These are phyloP conservation scores for Botrytis porri DNA, from an alignment of 2,329 filamentous ascomycete species.

Conservation along the genomic window DNA sequence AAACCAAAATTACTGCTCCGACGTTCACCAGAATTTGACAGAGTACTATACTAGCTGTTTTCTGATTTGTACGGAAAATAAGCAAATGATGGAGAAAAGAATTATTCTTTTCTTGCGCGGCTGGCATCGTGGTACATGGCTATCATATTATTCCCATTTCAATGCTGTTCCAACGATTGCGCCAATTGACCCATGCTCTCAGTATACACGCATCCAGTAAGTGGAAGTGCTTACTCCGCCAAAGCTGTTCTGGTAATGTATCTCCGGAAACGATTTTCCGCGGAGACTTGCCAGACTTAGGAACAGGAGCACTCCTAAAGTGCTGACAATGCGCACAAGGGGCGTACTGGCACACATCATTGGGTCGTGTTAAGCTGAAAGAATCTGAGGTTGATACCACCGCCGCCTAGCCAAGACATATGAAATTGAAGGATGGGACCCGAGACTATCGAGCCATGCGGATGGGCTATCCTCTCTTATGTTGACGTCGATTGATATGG, in stretches of 20 bases:
- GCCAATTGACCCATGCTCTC: not conserved
- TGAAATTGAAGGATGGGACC: constrained; percentile 2
- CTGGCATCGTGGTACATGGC: not conserved
- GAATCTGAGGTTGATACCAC: not conserved
- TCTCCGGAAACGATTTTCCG: constrained; percentile 1
- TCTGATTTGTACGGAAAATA: not conserved
- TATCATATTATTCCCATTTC: not conserved
- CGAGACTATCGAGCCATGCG: not conserved
- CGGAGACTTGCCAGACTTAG: not conserved
- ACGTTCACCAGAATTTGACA: not conserved
- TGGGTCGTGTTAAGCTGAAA: not conserved
- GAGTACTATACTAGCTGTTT: not conserved
- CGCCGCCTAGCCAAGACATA: not conserved
- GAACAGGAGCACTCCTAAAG: constrained; percentile 2
- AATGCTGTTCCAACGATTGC: not conserved
- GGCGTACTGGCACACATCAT: not conserved
- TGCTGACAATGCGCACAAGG: constrained; percentile 2
- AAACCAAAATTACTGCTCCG: not conserved
- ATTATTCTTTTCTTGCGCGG: not conserved
- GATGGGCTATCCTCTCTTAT: not conserved
- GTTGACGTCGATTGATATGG: not conserved
- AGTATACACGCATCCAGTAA: not conserved
- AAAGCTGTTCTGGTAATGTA: constrained; percentile 6
- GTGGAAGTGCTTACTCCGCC: constrained; percentile 12
- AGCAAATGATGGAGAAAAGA: not conserved